Evolutionary conservation across 129 eudicot genomes (phyloP).

Genomic region (Chrysanthemum lavandulifolium): DNA sequence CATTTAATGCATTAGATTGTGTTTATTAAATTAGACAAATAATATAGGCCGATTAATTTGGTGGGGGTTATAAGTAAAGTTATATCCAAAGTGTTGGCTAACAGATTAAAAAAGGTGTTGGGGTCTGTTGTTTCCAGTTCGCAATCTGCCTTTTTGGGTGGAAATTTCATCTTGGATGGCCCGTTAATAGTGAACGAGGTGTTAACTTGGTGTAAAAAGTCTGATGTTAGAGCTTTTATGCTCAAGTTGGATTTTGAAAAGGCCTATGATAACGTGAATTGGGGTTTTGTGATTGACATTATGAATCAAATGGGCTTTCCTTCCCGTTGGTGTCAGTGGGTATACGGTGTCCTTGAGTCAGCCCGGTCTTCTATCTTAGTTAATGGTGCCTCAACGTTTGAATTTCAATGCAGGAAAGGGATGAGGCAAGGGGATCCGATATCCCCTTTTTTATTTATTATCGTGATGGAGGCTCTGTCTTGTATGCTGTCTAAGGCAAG

Average conservation of each 20-base stretch:
- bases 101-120: too few species aligned
- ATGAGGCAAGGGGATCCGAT: neutral
- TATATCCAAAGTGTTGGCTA: neutral
- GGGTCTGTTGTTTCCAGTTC: neutral
- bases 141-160: too few species aligned
- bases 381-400: neutral
- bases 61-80: neutral
- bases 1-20: neutral
- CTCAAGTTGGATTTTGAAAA: too few species aligned
- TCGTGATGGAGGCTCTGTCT: neutral
- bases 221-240: too few species aligned
- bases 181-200: neutral
- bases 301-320: neutral
- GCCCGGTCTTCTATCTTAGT: neutral
- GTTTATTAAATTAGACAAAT: too few species aligned
- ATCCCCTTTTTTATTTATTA: neutral
- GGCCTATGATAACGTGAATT: neutral
- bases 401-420: too few species aligned
- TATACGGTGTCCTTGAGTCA: neutral
- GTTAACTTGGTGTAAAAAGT: neutral
- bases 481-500: too few species aligned
- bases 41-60: neutral
- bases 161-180: neutral
- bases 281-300: neutral
- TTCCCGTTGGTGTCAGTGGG: neutral